Conservation (phyloP, 495 filamentous ascomycete species). For the Neurospora sp. region DNA sequence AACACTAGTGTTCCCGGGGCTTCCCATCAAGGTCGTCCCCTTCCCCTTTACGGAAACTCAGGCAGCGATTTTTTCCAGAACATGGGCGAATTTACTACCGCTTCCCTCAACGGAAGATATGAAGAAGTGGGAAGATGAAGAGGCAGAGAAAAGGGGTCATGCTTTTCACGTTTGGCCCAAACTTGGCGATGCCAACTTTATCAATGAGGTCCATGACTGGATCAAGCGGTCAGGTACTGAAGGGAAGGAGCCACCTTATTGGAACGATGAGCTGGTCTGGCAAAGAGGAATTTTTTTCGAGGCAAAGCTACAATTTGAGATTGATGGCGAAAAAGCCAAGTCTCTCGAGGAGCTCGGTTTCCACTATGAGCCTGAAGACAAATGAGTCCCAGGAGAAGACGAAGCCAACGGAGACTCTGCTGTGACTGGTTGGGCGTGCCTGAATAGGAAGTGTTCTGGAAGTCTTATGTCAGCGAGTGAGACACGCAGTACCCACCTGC, state of each 20-base stretch:
- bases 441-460: neutral
- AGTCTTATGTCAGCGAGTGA: neutral
- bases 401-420: neutral
- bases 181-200: conserved; percentile 58
- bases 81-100: conserved; percentile 56
- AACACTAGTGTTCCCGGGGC: conserved; percentile 64
- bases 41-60: conserved; percentile 76
- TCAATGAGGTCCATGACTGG: conserved; percentile 62
- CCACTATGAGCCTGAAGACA: conserved; percentile 16
- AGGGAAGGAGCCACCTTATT: conserved; percentile 55
- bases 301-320: conserved; percentile 37
- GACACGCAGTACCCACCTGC: neutral
- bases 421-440: neutral
- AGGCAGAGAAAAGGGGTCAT: conserved; percentile 21
- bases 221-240: conserved; percentile 31
- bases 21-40: conserved; percentile 73
- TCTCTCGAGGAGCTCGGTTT: conserved; percentile 36
- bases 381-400: neutral
- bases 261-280: conserved; percentile 61
- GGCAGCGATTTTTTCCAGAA: conserved; percentile 61
- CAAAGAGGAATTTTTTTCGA: conserved; percentile 30
- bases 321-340: conserved; percentile 29
- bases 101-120: conserved; percentile 56
- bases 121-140: conserved; percentile 44
- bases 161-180: conserved; percentile 54